Base-by-base conservation (phyloP, 306 rosid genomes). In the Betula pendula region DNA sequence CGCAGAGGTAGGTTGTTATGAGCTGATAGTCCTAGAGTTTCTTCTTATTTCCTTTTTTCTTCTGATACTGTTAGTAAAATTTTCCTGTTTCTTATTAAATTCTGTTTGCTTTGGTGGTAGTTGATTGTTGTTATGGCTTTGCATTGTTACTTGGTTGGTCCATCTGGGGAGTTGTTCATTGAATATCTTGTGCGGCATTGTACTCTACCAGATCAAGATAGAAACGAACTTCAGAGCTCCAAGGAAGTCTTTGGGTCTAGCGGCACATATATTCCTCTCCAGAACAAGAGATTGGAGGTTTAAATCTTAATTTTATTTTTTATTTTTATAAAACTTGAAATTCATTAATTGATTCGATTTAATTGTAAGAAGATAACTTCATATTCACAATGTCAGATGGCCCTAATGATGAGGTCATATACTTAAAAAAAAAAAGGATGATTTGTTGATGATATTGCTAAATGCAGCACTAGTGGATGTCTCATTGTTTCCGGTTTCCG, bases 51-150 rank as follows among this genome's bases (percentile, higher is more conserved):
- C n/a, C 48, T 40, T 12, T 12, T 48, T 62, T 16, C 71, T 51
- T 68, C 25, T 22, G 9, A 22, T 66, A 72, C 51, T 19, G 43
- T 74, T 75, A 49, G 72, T 69, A 15, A 31, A 52, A 44, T 22
- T 76, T n/a, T 20, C 75, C 29, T 20, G 17, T 71, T 35, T 69
- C 71, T 81, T 42, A 9, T 27, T 19, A 38, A 50, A 19, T 65
- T 70, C 33, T 20, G 73, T 58, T 42, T 70, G 67, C 31, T 81
- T 84, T 83, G 56, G 58, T 84, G 79, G 72, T 85, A 94, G 98
- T 89, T 94, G 84, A 94, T 92, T 78, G 97, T 94, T 72, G 96
- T 94, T 53, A 94, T 94, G 98, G 98, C 98, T 71, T 94, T 96
- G 0, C 97, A 94, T 84, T 94, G 98, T 88, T 92, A 87, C 90